Base-by-base conservation (phyloP, 2,329 filamentous ascomycete genomes). In the Aspergillus tanneri region DNA sequence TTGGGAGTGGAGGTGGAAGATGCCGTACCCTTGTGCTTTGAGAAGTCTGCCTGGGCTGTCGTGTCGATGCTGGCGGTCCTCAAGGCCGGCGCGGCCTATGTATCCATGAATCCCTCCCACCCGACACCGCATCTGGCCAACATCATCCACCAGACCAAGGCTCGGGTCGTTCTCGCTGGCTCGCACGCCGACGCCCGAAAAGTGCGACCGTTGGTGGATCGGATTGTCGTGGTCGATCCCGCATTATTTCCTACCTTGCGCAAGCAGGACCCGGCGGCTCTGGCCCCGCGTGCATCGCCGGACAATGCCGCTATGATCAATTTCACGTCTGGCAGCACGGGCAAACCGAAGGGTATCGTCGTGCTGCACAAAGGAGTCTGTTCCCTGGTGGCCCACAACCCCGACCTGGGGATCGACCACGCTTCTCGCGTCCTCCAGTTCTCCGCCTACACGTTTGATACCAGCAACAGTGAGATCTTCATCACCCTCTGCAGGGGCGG, bases 321-420 rank as follows among this genome's bases (percentile, higher is more conserved):
- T 28, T 38, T 19, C 18, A 19, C 35, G 5, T 38, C 35, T 7
- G 35, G 35, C 9, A 19, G 10, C 35, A 38, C 35, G 11, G 35
- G 35, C 4, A 21, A 19, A 21, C 74, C 77, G 0, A 78, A 78
- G 46, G 81, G 80, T 2, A 75, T 81, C 14, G 76, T 81, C 30
- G 79, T 83, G 48, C 77, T 75, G 3, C 83, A 85, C 52, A 66
- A 67, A 0, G 75, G 80, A 0, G 68, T 83, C 1, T 76, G 79
- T 1, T 78, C 79, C 0, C 69, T 73, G 0, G 74, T 79, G 39
- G 56, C 73, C 3, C 71, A 72, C 0, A 77, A 82, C 25, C 25
- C 25, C 77, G 74, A 0, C 62, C 70, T 0, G 72, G 75, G 0
- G 65, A 81, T 19, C 69, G 73, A 16, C 21, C 2, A 11, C 2